Evolutionary conservation across 352 stramenopile genomes (phyloP), one percentile per base, ranked within the genome.

Genomic region (Hyaloperonospora brassicae): DNA sequence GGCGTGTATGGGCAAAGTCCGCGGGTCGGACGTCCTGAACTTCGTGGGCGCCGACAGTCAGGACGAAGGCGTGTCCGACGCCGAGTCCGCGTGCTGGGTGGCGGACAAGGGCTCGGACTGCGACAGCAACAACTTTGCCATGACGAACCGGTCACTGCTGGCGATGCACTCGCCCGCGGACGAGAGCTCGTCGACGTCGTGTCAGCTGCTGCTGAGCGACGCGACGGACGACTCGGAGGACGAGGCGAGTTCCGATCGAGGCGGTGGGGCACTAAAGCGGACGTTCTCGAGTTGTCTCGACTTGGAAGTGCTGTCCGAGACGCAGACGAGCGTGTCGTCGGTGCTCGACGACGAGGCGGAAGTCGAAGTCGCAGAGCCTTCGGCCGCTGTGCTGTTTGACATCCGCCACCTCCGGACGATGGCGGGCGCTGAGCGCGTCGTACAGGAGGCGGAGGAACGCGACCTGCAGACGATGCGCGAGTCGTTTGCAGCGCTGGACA

Each of bases 1-100:
- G 30, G 52, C 62, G 17, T 86, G 76, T 47, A 71, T 86, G 52
- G 68, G 62, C 17, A 73, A 77, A 25, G 61, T 86, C 42, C 76
- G 76, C 17, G 68, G 59, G 30, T 57, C 44, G 3, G 60, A 67
- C 9, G 30, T 52, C 38, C 57, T 48, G 1, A 64, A 14, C 22
- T 2, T 58, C 10, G 23, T 23, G 1, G 52, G 34, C 6, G 45
- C 41, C n/a, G 61, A 72, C 36, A 72, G 64, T 38, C 64, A 70
- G 31, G 61, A 73, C 14, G 64, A 72, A 66, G 52, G 51, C 1
- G 43, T 41, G 14, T 76, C 61, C 4, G 64, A 76, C 30, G 60
- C 57, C 6, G 64, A 76, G 40, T 69, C 64, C 3, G 58, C 47
- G 10, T 50, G 53, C 27, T 73, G 64, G 64, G 64, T 58, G 25